Evolutionary conservation across 192 early-diverging fungal genomes (phyloP).

Genomic region (Neocallimastix lanati): DNA sequence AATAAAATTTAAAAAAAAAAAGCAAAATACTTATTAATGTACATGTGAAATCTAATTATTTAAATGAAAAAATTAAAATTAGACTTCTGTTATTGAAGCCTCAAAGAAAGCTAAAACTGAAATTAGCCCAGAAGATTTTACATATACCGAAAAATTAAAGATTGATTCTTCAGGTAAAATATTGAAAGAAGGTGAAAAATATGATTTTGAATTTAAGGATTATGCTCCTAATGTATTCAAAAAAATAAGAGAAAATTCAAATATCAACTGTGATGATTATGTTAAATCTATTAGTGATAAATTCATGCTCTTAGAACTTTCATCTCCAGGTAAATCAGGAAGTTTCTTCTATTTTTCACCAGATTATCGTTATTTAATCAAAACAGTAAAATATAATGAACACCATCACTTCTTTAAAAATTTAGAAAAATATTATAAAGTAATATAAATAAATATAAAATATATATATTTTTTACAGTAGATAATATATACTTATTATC

Average conservation of each 20-base stretch:
- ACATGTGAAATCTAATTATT: too few species aligned
- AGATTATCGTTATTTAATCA: slow-evolving; percentile 97
- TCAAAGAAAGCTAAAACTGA: background rate
- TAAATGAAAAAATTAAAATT: too few species aligned
- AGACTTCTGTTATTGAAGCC: background rate
- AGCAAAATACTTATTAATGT: too few species aligned
- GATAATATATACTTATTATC: too few species aligned
- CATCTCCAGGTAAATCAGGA: slow-evolving; percentile 93
- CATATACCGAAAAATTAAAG: background rate
- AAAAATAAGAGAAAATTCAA: slow-evolving; percentile 65
- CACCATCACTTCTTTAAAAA: slow-evolving; percentile 84
- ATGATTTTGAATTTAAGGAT: slow-evolving; percentile 99
- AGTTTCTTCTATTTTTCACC: slow-evolving; percentile 96
- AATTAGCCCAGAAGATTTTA: background rate
- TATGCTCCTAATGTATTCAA: slow-evolving; percentile 96
- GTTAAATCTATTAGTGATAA: slow-evolving; percentile 85
- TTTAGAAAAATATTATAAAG: slow-evolving; percentile 66
- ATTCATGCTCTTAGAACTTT: slow-evolving; percentile 87
- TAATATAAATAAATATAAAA: background rate
- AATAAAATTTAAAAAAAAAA: too few species aligned
- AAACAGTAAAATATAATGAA: slow-evolving; percentile 85
- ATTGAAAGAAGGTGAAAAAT: slow-evolving; percentile 22
- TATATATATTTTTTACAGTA: too few species aligned
- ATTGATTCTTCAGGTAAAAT: background rate
- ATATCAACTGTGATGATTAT: slow-evolving; percentile 81